Evolutionary conservation across 2,329 filamentous ascomycete species (phyloP).

Genomic region (Fusarium robinianum): DNA sequence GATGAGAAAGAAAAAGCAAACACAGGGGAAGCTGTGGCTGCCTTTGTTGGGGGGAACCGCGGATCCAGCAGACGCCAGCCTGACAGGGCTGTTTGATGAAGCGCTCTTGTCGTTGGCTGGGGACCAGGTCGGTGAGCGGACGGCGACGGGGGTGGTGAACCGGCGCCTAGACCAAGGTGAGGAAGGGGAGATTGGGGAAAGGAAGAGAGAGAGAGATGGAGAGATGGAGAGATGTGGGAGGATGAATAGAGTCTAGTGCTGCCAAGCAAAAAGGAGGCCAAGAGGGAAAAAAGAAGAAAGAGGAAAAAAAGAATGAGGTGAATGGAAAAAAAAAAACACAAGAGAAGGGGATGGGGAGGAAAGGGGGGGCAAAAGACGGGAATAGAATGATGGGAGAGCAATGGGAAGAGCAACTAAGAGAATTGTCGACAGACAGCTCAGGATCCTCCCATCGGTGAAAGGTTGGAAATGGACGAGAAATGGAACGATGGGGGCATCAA

Average conservation of each 20-base stretch:
- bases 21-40: background rate
- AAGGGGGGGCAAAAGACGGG: background rate
- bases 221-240: background rate
- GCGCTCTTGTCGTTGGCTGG: background rate
- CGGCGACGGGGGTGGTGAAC: constrained; percentile 1
- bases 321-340: constrained; percentile 1
- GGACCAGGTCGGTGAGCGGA: constrained; percentile 15
- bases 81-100: constrained; percentile 3
- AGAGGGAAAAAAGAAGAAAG: constrained; percentile 6
- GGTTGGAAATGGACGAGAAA: background rate
- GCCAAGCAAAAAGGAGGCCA: constrained; percentile 1
- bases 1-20: constrained; percentile 21
- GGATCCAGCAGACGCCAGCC: too few species aligned
- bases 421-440: constrained; percentile 24
- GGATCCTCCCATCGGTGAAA: too few species aligned
- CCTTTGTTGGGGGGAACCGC: too few species aligned
- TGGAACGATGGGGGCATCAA: background rate
- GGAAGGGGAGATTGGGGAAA: background rate
- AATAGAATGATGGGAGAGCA: constrained; percentile 4
- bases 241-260: constrained; percentile 8
- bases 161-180: constrained; percentile 2
- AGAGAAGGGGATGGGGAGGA: constrained; percentile 9
- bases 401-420: background rate
- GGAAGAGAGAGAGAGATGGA: too few species aligned
- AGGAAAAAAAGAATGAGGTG: constrained; percentile 3